Evolutionary conservation across 2,329 filamentous ascomycete genomes (phyloP).

Genomic region (Alternaria sp.): DNA sequence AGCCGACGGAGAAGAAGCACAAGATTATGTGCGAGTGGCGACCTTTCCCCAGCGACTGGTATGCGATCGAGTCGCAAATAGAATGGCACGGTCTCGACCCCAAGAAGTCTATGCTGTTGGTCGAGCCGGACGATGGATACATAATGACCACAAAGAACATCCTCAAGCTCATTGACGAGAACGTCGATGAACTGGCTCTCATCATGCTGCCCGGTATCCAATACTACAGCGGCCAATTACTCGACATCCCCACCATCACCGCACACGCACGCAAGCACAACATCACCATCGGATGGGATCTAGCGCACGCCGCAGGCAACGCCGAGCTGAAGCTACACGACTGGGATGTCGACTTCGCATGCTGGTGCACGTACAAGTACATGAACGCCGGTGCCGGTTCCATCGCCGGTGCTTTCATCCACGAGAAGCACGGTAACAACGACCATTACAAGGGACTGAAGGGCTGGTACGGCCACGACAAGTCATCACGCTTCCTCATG

Average conservation of each 20-base stretch:
- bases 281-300: slow-evolving; percentile 82
- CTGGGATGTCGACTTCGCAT: slow-evolving; percentile 89
- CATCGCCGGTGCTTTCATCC: slow-evolving; percentile 80
- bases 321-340: slow-evolving; percentile 79
- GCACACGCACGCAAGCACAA: slow-evolving; percentile 72
- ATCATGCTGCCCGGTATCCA: slow-evolving; percentile 85
- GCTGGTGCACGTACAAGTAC: slow-evolving; percentile 96
- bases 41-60: slow-evolving; percentile 88
- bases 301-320: slow-evolving; percentile 86
- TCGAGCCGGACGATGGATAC: slow-evolving; percentile 69
- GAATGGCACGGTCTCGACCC: slow-evolving; percentile 70
- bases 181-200: slow-evolving; percentile 74
- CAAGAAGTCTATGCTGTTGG: slow-evolving; percentile 72
- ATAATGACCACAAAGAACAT: slow-evolving; percentile 71
- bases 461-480: slow-evolving; percentile 89
- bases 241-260: slow-evolving; percentile 83
- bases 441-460: slow-evolving; percentile 69
- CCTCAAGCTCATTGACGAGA: slow-evolving; percentile 72
- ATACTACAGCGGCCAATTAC: slow-evolving; percentile 87
- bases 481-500: slow-evolving; percentile 80
- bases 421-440: slow-evolving; percentile 72
- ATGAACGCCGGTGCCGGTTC: slow-evolving; percentile 83
- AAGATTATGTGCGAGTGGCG: slow-evolving; percentile 88
- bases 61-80: slow-evolving; percentile 83
- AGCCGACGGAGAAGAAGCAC: slow-evolving; percentile 67